Evolutionary conservation across 306 rosid genomes (phyloP), one percentile per base, ranked within the genome.

Genomic region (Erythrophleum fordii): DNA sequence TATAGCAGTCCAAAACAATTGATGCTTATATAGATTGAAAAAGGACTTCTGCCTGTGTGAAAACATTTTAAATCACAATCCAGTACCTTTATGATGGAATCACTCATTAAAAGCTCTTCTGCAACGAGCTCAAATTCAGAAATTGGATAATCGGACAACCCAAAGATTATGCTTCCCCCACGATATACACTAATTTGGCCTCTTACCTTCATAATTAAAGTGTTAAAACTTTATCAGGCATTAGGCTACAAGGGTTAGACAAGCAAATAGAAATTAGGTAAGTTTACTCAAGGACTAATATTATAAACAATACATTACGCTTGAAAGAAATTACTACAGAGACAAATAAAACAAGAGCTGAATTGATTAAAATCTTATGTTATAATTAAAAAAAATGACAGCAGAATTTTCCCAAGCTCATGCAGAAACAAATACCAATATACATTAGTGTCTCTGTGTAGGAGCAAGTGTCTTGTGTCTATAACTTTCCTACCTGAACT

Each of bases 101-200:
- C 97, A 55, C 99, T 95, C 97, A 95, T 89, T 85, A 95, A 86
- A 90, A 95, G 97, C 87, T 95, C 99, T 85, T 95, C 99, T 0
- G 99, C 99, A 72, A 95, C 99, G 46, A 95, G 98, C 87, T 95
- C 99, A 86, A 95, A 95, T 85, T 95, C 99, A 34, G 99, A 95
- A 67, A 95, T 77, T 82, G 99, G 99, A 87, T 72, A 93, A 28
- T 95, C 89, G 0, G 99, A 93, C 85, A 95, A 58, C 69, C 99
- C 99, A 85, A 95, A 95, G 76, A 91, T 87, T 82, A 95, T 88
- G 91, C 97, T 95, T 81, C 91, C 99, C 70, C 98, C 98, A 86
- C 82, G 35, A 52, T 93, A 95, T 39, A 95, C 88, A 82, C 96
- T 90, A 77, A 95, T 92, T 85, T 95, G 96, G 66, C 99, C 99